Conservation (phyloP, 345 rosid species). For the Excoecaria cochinchinensis region DNA sequence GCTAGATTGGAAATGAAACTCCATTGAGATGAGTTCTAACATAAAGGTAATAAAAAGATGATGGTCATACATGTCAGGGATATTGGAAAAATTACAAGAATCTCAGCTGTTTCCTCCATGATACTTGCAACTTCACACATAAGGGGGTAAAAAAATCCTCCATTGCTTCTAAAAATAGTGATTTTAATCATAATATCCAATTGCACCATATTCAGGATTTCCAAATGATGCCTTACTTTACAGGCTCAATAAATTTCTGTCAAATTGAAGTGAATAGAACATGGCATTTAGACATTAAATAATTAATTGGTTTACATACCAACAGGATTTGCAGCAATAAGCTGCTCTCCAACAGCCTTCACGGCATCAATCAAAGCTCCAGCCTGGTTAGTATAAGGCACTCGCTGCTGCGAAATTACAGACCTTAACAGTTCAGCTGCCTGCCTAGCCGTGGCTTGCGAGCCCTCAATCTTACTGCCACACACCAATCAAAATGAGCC, state of each 20-base stretch:
- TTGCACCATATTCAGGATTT: background rate
- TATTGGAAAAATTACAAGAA: background rate
- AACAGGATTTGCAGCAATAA: slow-evolving; percentile 87
- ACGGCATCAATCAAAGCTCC: slow-evolving; percentile 82
- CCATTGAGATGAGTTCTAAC: background rate
- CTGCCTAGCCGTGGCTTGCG: slow-evolving; percentile 85
- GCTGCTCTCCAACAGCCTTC: slow-evolving; percentile 70
- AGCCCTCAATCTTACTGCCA: slow-evolving; percentile 90
- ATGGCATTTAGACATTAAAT: background rate
- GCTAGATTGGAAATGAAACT: background rate
- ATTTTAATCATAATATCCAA: background rate
- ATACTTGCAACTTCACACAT: background rate
- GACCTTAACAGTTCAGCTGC: slow-evolving; percentile 82
- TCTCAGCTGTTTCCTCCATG: background rate
- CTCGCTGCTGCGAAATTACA: slow-evolving; percentile 84
- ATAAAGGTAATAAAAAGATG: background rate
- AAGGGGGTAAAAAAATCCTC: background rate
- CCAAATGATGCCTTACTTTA: background rate
- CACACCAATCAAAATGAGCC: background rate
- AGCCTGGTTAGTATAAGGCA: slow-evolving; percentile 80
- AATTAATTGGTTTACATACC: slow-evolving; percentile 42
- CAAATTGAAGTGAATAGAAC: background rate
- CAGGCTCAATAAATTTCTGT: background rate
- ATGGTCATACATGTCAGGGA: background rate
- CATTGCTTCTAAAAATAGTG: background rate